Evolutionary conservation across 768 basidiomycete species (phyloP).

Genomic region (Cyclocybe aegerita): DNA sequence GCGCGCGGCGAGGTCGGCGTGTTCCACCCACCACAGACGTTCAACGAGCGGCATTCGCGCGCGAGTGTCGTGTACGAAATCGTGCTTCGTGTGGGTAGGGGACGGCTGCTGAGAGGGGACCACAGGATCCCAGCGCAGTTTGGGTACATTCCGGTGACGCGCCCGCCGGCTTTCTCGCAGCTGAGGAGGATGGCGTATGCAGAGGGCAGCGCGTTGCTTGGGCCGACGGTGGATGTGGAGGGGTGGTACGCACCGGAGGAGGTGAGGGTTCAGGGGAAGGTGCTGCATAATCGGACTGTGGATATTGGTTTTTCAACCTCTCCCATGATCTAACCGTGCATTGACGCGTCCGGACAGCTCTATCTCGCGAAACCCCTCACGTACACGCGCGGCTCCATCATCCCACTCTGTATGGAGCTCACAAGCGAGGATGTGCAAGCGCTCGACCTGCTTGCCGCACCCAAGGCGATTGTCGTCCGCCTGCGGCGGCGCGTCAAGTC

Average conservation of each 20-base stretch:
- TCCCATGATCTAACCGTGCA: neutral
- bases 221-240: constrained; percentile 35
- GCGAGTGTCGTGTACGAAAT: constrained; percentile 37
- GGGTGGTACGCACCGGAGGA: constrained; percentile 33
- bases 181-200: constrained; percentile 34
- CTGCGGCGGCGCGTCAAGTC: constrained; percentile 14
- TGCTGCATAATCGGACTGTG: constrained; percentile 25
- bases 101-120: constrained; percentile 24
- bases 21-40: constrained; percentile 34
- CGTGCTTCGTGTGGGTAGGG: constrained; percentile 26
- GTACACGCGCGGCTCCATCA: constrained; percentile 37
- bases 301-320: constrained; percentile 25
- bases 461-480: constrained; percentile 27
- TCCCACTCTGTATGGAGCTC: constrained; percentile 33
- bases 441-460: constrained; percentile 29
- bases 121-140: constrained; percentile 30
- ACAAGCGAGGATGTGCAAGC: constrained; percentile 27
- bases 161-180: constrained; percentile 28
- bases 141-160: constrained; percentile 29
- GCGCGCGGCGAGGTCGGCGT: constrained; percentile 16
- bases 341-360: constrained; percentile 22
- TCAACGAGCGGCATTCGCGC: constrained; percentile 33
- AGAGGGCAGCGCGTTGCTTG: constrained; percentile 28
- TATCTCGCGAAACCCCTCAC: constrained; percentile 38
- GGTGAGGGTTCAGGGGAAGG: constrained; percentile 24